Evolutionary conservation across 306 rosid species (phyloP), one percentile per base, ranked within the genome.

Genomic region (Coriaria nepalensis): DNA sequence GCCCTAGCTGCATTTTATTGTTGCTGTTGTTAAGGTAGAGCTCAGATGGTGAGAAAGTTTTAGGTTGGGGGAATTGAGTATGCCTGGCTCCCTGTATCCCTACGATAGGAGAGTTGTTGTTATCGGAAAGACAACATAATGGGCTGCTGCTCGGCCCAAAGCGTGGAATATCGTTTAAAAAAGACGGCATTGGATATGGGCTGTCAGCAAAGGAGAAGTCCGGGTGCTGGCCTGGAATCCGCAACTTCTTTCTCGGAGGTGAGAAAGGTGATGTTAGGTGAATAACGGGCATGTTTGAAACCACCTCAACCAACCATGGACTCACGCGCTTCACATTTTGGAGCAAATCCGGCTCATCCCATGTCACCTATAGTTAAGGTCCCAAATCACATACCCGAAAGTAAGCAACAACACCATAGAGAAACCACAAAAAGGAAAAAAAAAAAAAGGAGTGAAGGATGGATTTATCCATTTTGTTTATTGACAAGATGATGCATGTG

Each of bases 41-140:
- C 29, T 20, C 29, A 3, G 29, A 20, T 20, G 29, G 29, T 20
- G 29, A 20, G 29, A 20, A 20, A 20, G 29, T 1, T 1, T 20
- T 20, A 3, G 29, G 1, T 20, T 20, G 29, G 29, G 3, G 29
- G 73, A 81, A 73, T 77, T 77, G 98, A 79, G 98, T 74, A 79
- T 90, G 98, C 98, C 98, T 90, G 98, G 98, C 98, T 90, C 98
- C 96, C 98, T 90, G 98, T 77, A 90, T 90, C 93, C 98, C 86
- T 85, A 84, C 85, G 72, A 95, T 77, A 75, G 98, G 29, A 20
- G 29, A 20, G 29, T 20, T 20, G 29, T 20, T 75, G 78, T 75
- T 69, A 62, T 82, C 83, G 13, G 85, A 68, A 56, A 72, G 67
- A 84, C 72, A 80, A 87, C 94, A 73, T 78, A 76, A 62, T 67